These are phyloP conservation scores for Pontederia crassipes DNA, from an alignment of 176 grass and related monocot genomes.

Conservation along the genomic window DNA sequence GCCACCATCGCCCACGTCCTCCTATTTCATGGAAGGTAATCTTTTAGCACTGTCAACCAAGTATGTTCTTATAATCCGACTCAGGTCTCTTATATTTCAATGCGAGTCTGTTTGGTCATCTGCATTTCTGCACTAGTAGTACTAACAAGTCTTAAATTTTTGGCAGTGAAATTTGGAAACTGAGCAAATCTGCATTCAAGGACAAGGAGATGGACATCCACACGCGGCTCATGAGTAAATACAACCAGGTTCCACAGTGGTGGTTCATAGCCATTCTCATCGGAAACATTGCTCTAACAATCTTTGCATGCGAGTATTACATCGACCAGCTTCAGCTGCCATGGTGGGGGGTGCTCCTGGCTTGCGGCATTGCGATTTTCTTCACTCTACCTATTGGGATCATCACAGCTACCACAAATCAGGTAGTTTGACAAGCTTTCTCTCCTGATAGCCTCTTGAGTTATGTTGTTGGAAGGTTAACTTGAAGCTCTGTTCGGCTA, in stretches of 20 bases:
- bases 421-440: constrained; percentile 29
- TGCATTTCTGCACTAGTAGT: too few species aligned
- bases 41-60: neutral
- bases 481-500: neutral
- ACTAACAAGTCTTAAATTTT: too few species aligned
- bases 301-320: constrained; percentile 96
- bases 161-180: constrained; percentile 68
- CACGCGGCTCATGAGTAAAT: constrained; percentile 78
- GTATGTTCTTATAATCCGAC: neutral
- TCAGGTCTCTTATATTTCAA: neutral
- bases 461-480: neutral
- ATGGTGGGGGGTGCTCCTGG: constrained; percentile 89
- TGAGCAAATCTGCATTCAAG: constrained; percentile 85
- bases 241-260: constrained; percentile 76
- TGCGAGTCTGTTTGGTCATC: too few species aligned
- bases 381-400: constrained; percentile 93
- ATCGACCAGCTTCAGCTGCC: constrained; percentile 89
- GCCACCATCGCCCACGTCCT: constrained; percentile 74
- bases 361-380: constrained; percentile 63
- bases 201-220: constrained; percentile 70
- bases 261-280: constrained; percentile 86
- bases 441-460: neutral
- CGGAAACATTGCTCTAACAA: constrained; percentile 39
- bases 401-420: constrained; percentile 91
- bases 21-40: constrained; percentile 87